Base-by-base conservation (phyloP, 2,329 filamentous ascomycete species). In the Gnomoniopsis smithogilvyi region DNA sequence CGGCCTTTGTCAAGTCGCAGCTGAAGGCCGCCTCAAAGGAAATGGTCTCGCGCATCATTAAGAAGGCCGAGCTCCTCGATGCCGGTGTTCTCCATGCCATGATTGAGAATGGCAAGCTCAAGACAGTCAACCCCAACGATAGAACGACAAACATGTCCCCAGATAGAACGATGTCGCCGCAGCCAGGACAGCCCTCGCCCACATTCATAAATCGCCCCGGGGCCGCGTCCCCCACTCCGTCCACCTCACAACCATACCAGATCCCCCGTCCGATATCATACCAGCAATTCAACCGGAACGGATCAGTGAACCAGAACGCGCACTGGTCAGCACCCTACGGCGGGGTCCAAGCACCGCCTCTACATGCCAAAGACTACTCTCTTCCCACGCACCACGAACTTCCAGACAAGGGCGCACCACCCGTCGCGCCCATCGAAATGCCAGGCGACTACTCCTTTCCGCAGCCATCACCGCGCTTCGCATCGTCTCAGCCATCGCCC, bases 21-120 rank as follows among this genome's bases (percentile, higher is more conserved):
- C 80, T 83, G 67, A 88, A 87, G 72, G 79, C 84, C 10, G 84
- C 87, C 8, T 86, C 84, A 65, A 86, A 85, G 63, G 80, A 87
- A 61, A 87, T 90, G 83, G 82, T 90, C 1, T 77, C 82, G 55
- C 80, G 87, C 51, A 82, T 91, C 68, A 84, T 89, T 67, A 88
- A 88, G 67, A 90, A 90, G 75, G 87, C 87, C 0, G 86, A 88
- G 70, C 75, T 90, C 22, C 76, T 90, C 43, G 87, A 90, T 65
- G 77, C 86, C 6, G 87, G 87, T 17, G 78, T 83, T 19, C 75
- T 90, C 51, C 81, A 84, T 46, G 87, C 84, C 57, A 88, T 90
- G 85, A 83, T 89, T 67, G 80, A 88, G 65, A 76, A 87, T 62
- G 86, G 86, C 50, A 82, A 76, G 66, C 75, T 89, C 60, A 84